Evolutionary conservation across 345 rosid species (phyloP), one percentile per base, ranked within the genome.

Genomic region (Orychophragmus violaceus): DNA sequence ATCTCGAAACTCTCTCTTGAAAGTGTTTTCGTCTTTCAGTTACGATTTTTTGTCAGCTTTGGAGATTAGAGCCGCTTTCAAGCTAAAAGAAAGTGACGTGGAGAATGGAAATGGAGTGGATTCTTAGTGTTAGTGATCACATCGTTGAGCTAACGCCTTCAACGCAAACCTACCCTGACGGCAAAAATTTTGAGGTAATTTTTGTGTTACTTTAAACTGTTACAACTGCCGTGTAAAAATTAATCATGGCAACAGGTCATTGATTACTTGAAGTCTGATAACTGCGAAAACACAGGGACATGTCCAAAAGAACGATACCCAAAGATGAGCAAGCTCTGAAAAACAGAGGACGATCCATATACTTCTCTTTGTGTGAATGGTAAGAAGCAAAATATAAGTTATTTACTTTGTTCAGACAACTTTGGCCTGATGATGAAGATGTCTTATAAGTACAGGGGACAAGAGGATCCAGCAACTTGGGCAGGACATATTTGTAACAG

Each of bases 71-170:
- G 77, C 95, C 96, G 29, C 64, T 90, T 58, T 36, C 87, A 19
- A 42, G 57, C 5, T 95, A 88, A 64, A 90, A 87, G 83, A 91
- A 81, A 66, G 76, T 85, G 1, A 87, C 91, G 96, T 94, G 99
- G 99, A 63, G 81, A 71, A 88, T n/a, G 99, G 99, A 94, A 74
- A 89, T 88, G 90, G 97, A 88, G 56, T 91, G 89, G 83, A 82
- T 82, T 73, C 85, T 88, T 49, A 78, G 86, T 50, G 97, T 90
- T 27, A 82, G 95, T 54, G 95, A 90, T 72, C 95, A 94, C 69
- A 87, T 94, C 14, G 97, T 94, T 35, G 99, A 94, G 62, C 74
- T 94, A 76, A 85, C 82, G 19, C 99, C 98, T 17, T 86, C 96
- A 18, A 90, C 90, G 64, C 97, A 94, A 77, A 88, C 94, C 17